Evolutionary conservation across 2,329 filamentous ascomycete genomes (phyloP).

Genomic region (Fusarium irregulare): DNA sequence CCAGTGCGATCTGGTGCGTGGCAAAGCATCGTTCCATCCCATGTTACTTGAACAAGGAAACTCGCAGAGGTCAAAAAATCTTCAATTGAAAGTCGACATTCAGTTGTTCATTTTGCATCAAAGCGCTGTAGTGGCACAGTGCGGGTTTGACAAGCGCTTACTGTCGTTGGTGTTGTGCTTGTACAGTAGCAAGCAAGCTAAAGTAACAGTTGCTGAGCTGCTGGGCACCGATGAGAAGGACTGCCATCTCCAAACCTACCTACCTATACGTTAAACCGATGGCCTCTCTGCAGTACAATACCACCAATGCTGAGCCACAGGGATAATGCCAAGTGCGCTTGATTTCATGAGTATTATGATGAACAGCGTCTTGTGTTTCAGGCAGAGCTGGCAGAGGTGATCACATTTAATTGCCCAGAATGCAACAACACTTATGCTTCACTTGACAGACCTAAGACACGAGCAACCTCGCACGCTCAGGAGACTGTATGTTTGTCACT

Average conservation of each 20-base stretch:
- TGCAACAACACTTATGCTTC: background rate
- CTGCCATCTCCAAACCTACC: constrained; percentile 13
- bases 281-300: constrained; percentile 19
- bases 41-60: background rate
- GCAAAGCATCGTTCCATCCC: background rate
- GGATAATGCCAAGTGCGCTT: constrained; percentile 17
- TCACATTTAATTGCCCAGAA: background rate
- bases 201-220: constrained; percentile 7
- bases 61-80: background rate
- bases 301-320: constrained; percentile 9
- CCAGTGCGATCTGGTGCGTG: background rate
- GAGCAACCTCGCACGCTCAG: background rate
- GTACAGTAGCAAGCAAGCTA: background rate
- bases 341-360: constrained; percentile 32
- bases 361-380: constrained; percentile 41
- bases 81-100: background rate
- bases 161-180: constrained; percentile 5
- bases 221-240: constrained; percentile 13
- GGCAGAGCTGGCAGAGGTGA: constrained; percentile 16
- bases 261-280: background rate
- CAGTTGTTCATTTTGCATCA: background rate
- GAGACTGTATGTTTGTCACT: background rate
- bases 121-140: constrained; percentile 18
- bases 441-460: background rate
- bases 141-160: background rate